A percentile compares a stretch with the other conserved stretches of the same genome.
Conservation (phyloP, 164 flowering plant genomes). For the Chimonanthus praecox region DNA sequence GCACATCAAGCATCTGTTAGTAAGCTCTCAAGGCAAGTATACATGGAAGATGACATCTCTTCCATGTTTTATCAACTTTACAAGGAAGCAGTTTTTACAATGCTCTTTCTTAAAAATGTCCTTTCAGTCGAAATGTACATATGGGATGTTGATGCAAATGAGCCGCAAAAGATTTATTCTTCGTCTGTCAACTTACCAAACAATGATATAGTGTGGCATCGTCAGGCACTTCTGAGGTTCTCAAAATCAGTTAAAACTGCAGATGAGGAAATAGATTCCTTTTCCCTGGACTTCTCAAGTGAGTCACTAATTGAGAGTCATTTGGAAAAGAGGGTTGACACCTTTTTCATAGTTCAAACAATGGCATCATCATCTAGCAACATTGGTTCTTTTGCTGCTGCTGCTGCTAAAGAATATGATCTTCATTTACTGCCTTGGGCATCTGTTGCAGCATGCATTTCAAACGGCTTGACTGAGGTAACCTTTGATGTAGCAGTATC, state of each 20-base stretch:
- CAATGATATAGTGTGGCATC: conserved; percentile 59
- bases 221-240: conserved; percentile 61
- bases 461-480: conserved; percentile 50
- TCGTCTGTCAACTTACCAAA: conserved; percentile 50
- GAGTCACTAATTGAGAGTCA: conserved; percentile 41
- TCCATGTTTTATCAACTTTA: conserved; percentile 78
- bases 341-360: conserved; percentile 69
- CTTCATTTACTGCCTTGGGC: conserved; percentile 94
- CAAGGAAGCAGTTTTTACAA: conserved; percentile 72
- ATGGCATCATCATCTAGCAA: conserved; percentile 79
- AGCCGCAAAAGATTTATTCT: conserved; percentile 70
- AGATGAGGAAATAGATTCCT: conserved; percentile 47
- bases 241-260: conserved; percentile 34
- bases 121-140: conserved; percentile 65
- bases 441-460: conserved; percentile 87
- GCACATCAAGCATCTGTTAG: conserved; percentile 74
- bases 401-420: conserved; percentile 81
- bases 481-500: neutral
- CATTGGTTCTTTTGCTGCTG: conserved; percentile 71
- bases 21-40: conserved; percentile 86
- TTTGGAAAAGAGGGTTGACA: conserved; percentile 36
- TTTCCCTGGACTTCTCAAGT: conserved; percentile 56
- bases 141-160: conserved; percentile 60
- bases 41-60: conserved; percentile 60
- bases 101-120: conserved; percentile 81